Evolutionary conservation across 257 asterid genomes (phyloP), one percentile per base, ranked within the genome.

Genomic region (Scutellaria barbata): DNA sequence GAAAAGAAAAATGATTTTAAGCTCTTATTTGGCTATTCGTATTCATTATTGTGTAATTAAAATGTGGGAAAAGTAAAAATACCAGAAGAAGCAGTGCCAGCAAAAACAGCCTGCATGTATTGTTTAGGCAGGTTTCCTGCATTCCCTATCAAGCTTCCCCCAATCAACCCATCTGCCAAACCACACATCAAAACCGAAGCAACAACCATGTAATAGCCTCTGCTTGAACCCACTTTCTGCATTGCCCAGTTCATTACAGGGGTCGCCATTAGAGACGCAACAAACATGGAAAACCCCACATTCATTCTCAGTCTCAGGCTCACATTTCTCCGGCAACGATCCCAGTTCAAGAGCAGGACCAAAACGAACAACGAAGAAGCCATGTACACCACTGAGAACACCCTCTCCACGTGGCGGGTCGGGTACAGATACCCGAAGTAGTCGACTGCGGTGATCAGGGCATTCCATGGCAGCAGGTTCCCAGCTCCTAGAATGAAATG

Each of bases 51-150:
- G 35, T 2, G 35, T 30, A 30, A 30, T 4, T 30, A 4, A 30
- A 25, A 30, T 0, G 3, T 4, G 35, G 35, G 35, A 30, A 30
- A 30, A 30, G 35, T 0, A 30, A 30, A 30, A 30, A 30, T 85
- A 91, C 97, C 97, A n/a, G 97, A 89, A 41, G 95, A 85, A 58
- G 97, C 96, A 30, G 95, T 87, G 57, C 97, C 97, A 1, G 95
- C 97, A 56, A 91, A 85, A 59, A 91, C 76, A 7, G 95, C 97
- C 68, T 91, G 97, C 97, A 91, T 91, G 63, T 91, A 91, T 56
- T 86, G 82, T 68, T 86, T 87, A 0, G 97, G 97, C 65, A 89
- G 69, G 73, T 80, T 84, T 9, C 92, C 95, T 1, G 96, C 96
- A 4, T 86, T 77, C 42, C 92, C 92, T 0, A 85, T 76, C 75